Evolutionary conservation across 2,329 filamentous ascomycete genomes (phyloP).

Genomic region (Xylariaceae sp.): DNA sequence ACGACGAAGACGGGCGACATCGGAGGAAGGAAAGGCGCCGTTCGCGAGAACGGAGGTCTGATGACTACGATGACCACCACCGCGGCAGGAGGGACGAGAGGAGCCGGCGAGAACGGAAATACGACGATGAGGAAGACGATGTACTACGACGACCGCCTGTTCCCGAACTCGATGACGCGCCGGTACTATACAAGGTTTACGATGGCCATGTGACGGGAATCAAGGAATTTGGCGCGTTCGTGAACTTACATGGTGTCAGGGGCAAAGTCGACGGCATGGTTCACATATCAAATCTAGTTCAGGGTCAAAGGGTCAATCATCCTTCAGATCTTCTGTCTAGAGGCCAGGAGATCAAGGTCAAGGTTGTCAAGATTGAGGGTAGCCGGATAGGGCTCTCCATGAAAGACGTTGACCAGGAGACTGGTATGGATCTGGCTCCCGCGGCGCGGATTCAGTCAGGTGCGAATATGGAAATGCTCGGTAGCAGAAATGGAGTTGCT

Average conservation of each 20-base stretch:
- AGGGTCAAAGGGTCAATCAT: slow-evolving; percentile 82
- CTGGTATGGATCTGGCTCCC: slow-evolving; percentile 76
- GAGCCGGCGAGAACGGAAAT: slow-evolving; percentile 39
- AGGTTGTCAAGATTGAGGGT: slow-evolving; percentile 81
- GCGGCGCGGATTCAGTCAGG: slow-evolving; percentile 76
- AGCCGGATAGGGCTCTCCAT: slow-evolving; percentile 82
- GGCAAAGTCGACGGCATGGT: slow-evolving; percentile 91
- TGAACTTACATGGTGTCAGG: slow-evolving; percentile 79
- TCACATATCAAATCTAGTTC: slow-evolving; percentile 82
- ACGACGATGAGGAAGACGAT: slow-evolving; percentile 46
- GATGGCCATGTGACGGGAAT: slow-evolving; percentile 84
- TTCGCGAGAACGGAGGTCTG: slow-evolving; percentile 33
- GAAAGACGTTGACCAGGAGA: slow-evolving; percentile 93
- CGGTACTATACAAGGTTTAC: slow-evolving; percentile 82
- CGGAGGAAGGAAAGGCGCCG: slow-evolving; percentile 34
- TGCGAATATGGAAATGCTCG: slow-evolving; percentile 80
- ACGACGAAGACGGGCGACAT: slow-evolving; percentile 34
- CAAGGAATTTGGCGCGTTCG: slow-evolving; percentile 94
- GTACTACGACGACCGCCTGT: slow-evolving; percentile 61
- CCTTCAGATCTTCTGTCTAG: slow-evolving; percentile 79
- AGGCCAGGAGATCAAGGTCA: slow-evolving; percentile 85
- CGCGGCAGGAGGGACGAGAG: slow-evolving; percentile 42
- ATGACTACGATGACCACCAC: slow-evolving; percentile 32
- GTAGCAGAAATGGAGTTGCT: slow-evolving; percentile 51
- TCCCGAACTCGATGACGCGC: slow-evolving; percentile 73